Evolutionary conservation across 164 flowering plant genomes (phyloP), one percentile per base, ranked within the genome.

Genomic region (Platanus orientalis): DNA sequence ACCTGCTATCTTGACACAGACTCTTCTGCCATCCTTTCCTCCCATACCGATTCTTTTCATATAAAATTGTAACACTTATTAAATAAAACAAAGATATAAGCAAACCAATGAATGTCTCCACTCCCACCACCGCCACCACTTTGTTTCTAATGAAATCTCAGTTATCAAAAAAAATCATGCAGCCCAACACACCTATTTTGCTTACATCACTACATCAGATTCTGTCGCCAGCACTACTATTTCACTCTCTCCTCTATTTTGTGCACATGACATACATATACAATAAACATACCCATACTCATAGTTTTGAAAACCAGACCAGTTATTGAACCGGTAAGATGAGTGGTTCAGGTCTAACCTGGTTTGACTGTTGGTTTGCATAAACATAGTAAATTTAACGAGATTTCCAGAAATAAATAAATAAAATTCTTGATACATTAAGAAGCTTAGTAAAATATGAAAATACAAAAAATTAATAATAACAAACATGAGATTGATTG

Each of bases 191-290:
- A 34, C 23, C 64, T 20, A 53, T 64, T 74, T 70, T 30, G 70
- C 78, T 62, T 54, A 74, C 76, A 65, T 78, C 75, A 74, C 55
- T 36, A 9, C 62, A 55, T 61, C 71, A 67, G 76, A 60, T 42
- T 9, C 58, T 78, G 76, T 74, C 71, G 49, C 49, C 39, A 57
- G 39, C 40, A 52, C 29, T 12, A 57, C 57, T 61, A 30, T 59
- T 65, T 57, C 47, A 39, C 67, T 63, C 51, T 73, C 62, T 62
- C 59, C 25, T 54, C 53, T 34, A 50, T 42, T 42, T 55, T 51
- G 72, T 72, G 72, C 44, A 67, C 60, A 49, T 50, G n/a, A 23
- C 17, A 62, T 40, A 58, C 62, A 62, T 36, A 32, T 32, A 32
- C 6, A 12, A 49, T 34, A 44, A 44, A 52, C 54, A 24, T 27